Evolutionary conservation across 2,329 filamentous ascomycete genomes (phyloP).

Genomic region (Dendrostoma leiphaemia): DNA sequence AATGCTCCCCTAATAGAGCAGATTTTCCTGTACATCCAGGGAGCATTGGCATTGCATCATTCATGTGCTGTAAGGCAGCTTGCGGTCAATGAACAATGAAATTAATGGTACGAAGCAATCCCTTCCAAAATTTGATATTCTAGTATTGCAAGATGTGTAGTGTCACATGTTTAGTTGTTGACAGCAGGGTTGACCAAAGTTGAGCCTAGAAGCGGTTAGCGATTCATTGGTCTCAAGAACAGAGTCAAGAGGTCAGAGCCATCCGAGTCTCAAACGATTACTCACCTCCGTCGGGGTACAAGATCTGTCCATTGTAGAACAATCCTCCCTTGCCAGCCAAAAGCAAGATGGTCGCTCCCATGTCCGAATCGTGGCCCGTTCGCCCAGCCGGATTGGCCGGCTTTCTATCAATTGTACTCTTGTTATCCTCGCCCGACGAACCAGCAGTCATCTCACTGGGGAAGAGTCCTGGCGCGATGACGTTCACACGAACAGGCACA

Average conservation of each 20-base stretch:
- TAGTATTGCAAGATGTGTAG: no score
- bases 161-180: slow-evolving; percentile 3
- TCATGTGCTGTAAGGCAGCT: no score
- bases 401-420: slow-evolving; percentile 38
- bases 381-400: slow-evolving; percentile 41
- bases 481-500: slow-evolving; percentile 55
- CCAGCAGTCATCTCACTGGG: slow-evolving; percentile 46
- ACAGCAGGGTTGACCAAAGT: slow-evolving; percentile 9
- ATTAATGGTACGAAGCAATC: neutral
- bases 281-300: slow-evolving; percentile 47
- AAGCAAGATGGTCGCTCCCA: slow-evolving; percentile 49
- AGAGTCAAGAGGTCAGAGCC: no score
- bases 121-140: no score
- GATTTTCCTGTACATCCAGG: no score
- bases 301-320: slow-evolving; percentile 52
- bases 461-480: slow-evolving; percentile 51
- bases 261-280: neutral
- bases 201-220: neutral
- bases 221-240: no score
- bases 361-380: slow-evolving; percentile 44
- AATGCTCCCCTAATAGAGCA: no score
- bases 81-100: no score
- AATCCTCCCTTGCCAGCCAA: slow-evolving; percentile 47
- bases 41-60: no score
- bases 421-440: slow-evolving; percentile 42